Conservation (phyloP, 2,329 filamentous ascomycete genomes). For the Aspergillus calidoustus region DNA sequence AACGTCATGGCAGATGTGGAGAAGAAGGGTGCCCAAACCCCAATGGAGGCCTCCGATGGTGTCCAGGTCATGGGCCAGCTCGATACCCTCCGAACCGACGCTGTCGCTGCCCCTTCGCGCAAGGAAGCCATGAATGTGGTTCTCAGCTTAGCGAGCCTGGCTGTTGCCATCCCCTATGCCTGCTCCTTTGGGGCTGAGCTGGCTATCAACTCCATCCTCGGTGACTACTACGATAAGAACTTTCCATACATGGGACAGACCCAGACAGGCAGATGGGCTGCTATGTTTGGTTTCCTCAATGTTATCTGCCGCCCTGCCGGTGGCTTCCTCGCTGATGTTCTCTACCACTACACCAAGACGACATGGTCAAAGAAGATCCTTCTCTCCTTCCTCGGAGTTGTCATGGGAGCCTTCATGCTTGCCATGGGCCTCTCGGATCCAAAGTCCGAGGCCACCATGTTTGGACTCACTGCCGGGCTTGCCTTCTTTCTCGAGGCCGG, state of each 20-base stretch:
- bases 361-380: slow-evolving; percentile 70
- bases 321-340: slow-evolving; percentile 58
- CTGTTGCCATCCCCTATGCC: slow-evolving; percentile 60
- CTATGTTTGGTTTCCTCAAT: slow-evolving; percentile 60
- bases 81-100: slow-evolving; percentile 60
- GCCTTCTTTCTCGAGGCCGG: slow-evolving; percentile 83
- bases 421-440: slow-evolving; percentile 69
- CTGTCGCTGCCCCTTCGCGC: slow-evolving; percentile 64
- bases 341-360: slow-evolving; percentile 56
- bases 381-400: slow-evolving; percentile 60
- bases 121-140: slow-evolving; percentile 66
- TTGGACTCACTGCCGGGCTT: slow-evolving; percentile 76
- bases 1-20: slow-evolving; percentile 34
- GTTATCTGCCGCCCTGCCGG: slow-evolving; percentile 54
- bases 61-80: slow-evolving; percentile 54
- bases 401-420: slow-evolving; percentile 64
- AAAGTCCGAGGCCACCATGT: slow-evolving; percentile 66
- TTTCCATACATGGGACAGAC: slow-evolving; percentile 61
- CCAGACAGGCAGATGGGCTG: slow-evolving; percentile 58
- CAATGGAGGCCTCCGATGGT: slow-evolving; percentile 34
- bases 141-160: slow-evolving; percentile 63
- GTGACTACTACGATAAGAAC: slow-evolving; percentile 62
- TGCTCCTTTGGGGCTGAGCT: slow-evolving; percentile 66
- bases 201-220: slow-evolving; percentile 64
- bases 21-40: slow-evolving; percentile 36